phyloP scores from a whole-genome alignment of 192 early-diverging fungal species.

The Coemansia sp. region DNA sequence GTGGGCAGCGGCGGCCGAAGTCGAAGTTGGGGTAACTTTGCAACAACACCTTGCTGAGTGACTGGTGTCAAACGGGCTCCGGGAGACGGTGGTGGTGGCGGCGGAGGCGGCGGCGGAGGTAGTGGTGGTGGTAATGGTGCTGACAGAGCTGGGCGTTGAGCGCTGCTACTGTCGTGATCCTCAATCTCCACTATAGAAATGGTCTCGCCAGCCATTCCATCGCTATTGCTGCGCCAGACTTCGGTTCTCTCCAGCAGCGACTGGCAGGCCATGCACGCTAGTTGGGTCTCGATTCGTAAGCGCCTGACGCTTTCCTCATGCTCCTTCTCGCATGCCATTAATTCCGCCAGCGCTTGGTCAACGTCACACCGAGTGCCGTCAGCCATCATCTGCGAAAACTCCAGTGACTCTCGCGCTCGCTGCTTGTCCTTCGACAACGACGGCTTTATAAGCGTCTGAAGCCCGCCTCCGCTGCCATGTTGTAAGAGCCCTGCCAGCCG shows the following conservation, averaged over 20 bases:
- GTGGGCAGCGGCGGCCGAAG: background rate
- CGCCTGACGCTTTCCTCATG: background rate
- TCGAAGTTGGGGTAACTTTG: background rate
- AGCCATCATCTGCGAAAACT: constrained; percentile 4
- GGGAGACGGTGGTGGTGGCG: constrained; percentile 1
- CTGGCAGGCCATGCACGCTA: background rate
- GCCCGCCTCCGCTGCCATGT: background rate
- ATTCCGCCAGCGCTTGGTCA: background rate
- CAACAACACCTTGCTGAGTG: background rate
- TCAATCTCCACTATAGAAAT: constrained; percentile 3
- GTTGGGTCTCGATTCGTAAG: background rate
- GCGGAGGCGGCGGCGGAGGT: constrained; percentile 6
- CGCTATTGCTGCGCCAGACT: background rate
- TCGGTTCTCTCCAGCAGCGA: constrained; percentile 1
- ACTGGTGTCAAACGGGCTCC: background rate
- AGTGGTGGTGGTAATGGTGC: background rate
- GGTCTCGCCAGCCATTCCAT: background rate
- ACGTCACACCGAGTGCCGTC: background rate
- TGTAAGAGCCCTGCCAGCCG: constrained; percentile 1
- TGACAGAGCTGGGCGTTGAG: background rate
- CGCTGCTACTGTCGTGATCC: background rate
- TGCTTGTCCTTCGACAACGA: constrained; percentile 3
- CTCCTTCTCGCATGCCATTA: constrained; percentile 1
- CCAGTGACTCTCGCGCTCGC: background rate
- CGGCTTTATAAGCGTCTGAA: background rate